Percentiles rank a stretch among this genome's conserved stretches.
Conservation (phyloP, 108 stramenopile genomes). For the Pseudonitzschia delicatissima region DNA sequence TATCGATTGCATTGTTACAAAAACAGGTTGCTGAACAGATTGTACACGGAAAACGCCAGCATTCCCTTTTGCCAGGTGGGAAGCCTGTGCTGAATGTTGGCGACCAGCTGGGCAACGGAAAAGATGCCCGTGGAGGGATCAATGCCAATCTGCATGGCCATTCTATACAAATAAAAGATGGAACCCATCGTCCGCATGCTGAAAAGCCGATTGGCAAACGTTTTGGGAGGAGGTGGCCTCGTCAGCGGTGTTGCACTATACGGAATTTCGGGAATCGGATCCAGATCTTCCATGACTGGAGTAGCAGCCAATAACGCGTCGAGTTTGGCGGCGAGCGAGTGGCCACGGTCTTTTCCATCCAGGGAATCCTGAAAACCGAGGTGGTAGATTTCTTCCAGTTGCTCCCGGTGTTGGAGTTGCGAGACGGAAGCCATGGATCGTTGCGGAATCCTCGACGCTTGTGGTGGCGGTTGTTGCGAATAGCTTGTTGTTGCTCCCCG, state of each 20-base stretch:
- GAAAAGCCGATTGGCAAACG: slow-evolving; percentile 4
- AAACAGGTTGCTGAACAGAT: slow-evolving; percentile 11
- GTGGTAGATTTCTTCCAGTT: slow-evolving; percentile 44
- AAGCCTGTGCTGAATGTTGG: slow-evolving; percentile 35
- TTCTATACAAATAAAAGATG: slow-evolving; percentile 30
- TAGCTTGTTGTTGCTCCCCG: too few species aligned
- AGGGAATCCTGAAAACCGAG: slow-evolving; percentile 53
- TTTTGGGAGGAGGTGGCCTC: neutral
- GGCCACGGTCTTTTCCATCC: slow-evolving; percentile 27
- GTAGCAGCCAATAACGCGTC: neutral
- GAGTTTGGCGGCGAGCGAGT: slow-evolving; percentile 22
- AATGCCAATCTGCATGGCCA: slow-evolving; percentile 29
- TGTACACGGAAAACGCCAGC: slow-evolving; percentile 37
- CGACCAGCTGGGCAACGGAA: slow-evolving; percentile 21
- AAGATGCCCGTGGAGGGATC: slow-evolving; percentile 26
- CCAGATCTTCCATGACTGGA: neutral
- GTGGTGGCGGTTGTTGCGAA: neutral
- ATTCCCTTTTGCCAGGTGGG: slow-evolving; percentile 35
- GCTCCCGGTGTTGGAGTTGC: neutral
- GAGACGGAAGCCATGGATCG: neutral
- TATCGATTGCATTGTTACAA: too few species aligned
- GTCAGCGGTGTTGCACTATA: slow-evolving; percentile 3
- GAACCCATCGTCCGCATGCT: slow-evolving; percentile 26
- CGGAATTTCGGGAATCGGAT: neutral
- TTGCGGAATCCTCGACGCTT: neutral